Conservation (phyloP, 2,329 filamentous ascomycete species). For the Alternaria ethzedia region DNA sequence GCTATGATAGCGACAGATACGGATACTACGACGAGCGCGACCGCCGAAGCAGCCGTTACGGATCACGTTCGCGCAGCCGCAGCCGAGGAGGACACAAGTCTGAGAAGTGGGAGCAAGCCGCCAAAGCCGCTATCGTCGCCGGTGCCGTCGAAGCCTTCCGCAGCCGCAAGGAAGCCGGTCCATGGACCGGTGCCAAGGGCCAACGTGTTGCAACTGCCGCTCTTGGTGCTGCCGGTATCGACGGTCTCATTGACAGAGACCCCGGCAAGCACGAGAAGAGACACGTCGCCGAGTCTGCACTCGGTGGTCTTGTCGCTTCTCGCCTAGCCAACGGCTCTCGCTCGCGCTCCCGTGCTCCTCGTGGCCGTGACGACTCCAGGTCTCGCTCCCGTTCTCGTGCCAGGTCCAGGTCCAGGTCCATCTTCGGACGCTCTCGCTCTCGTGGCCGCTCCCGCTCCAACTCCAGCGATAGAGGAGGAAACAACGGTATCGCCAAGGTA, state of each 20-base stretch:
- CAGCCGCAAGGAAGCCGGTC: constrained; percentile 84
- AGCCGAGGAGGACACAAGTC: constrained; percentile 61
- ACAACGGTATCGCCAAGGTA: constrained; percentile 56
- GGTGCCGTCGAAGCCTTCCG: constrained; percentile 93
- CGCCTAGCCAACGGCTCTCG: constrained; percentile 81
- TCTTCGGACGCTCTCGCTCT: constrained; percentile 50
- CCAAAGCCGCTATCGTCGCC: constrained; percentile 87
- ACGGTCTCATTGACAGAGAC: constrained; percentile 73
- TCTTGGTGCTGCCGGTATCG: constrained; percentile 81
- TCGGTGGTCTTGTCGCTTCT: constrained; percentile 87
- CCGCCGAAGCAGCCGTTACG: constrained; percentile 55
- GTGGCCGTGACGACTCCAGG: constrained; percentile 50
- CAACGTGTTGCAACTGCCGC: constrained; percentile 91
- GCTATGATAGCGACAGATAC: constrained; percentile 53
- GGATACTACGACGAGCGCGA: constrained; percentile 27
- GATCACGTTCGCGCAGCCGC: constrained; percentile 60
- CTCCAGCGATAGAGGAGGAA: constrained; percentile 56
- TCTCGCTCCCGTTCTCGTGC: constrained; percentile 64
- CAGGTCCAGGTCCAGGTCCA: constrained; percentile 57
- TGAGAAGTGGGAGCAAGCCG: constrained; percentile 71
- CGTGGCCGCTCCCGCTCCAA: constrained; percentile 50
- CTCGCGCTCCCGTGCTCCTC: constrained; percentile 61
- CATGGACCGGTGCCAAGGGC: constrained; percentile 90
- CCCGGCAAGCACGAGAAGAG: constrained; percentile 77
- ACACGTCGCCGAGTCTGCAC: constrained; percentile 82